Evolutionary conservation across 2,329 filamentous ascomycete species (phyloP).

Genomic region (Trichoderma oligosporum): DNA sequence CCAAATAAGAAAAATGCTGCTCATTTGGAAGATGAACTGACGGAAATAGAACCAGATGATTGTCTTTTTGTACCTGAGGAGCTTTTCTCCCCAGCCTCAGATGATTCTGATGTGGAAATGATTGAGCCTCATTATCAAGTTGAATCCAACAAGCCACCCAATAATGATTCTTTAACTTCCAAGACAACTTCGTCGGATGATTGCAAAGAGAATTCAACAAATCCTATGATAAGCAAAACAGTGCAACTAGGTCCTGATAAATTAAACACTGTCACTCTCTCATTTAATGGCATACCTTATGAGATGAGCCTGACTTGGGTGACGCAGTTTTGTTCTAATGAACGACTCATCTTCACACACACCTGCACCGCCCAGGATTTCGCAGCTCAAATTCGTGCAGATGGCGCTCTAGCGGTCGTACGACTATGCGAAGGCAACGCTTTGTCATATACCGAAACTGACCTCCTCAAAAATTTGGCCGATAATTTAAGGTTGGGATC

Average conservation of each 20-base stretch:
- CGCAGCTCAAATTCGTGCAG: slow-evolving; percentile 14
- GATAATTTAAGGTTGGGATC: slow-evolving; percentile 35
- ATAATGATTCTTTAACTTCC: too few species aligned
- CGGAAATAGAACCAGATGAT: slow-evolving; percentile 22
- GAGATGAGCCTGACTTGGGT: slow-evolving; percentile 27
- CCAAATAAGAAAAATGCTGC: slow-evolving; percentile 18
- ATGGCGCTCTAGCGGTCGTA: slow-evolving; percentile 14
- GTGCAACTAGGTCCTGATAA: slow-evolving; percentile 20
- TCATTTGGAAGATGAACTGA: slow-evolving; percentile 28
- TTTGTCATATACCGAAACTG: slow-evolving; percentile 16
- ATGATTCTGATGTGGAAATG: neutral
- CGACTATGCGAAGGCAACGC: slow-evolving; percentile 26
- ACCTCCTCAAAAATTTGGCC: slow-evolving; percentile 29
- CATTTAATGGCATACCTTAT: slow-evolving; percentile 22
- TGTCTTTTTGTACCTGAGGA: slow-evolving; percentile 26
- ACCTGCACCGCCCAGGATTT: slow-evolving; percentile 35
- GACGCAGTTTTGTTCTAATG: slow-evolving; percentile 25
- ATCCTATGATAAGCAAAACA: slow-evolving; percentile 6
- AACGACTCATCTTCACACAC: slow-evolving; percentile 34
- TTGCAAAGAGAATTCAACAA: neutral
- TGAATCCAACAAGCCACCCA: too few species aligned
- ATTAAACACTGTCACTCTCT: slow-evolving; percentile 6
- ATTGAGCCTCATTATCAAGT: too few species aligned
- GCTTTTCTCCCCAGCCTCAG: neutral
- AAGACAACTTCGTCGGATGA: too few species aligned